Base-by-base conservation (phyloP, 257 asterid genomes). In the Fraxinus cuspidata region DNA sequence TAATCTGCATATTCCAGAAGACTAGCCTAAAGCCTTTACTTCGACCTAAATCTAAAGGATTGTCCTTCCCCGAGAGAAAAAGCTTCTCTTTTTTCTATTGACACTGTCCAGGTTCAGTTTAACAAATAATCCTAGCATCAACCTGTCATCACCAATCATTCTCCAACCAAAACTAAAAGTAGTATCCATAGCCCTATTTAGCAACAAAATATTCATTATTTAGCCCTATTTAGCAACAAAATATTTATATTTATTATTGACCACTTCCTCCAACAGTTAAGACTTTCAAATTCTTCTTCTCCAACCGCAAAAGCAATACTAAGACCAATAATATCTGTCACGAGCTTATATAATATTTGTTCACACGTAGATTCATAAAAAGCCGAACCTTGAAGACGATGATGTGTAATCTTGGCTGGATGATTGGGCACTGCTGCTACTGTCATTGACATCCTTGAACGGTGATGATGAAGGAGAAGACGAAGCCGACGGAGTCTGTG, bases 311-410 rank as follows among this genome's bases (percentile, higher is more conserved):
- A 51, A 53, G 38, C 21, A 28, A 60, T 51, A 58, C 66, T 2
- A 6, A 58, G 44, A 38, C 31, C 28, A 58, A 21, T 58, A 6
- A 58, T 19, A 58, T 58, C 66, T 19, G 66, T 58, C 29, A 58
- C 28, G 21, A 58, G 28, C 13, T 19, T 47, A 4, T 12, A 12
- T 28, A 27, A 73, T 25, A 31, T 5, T 73, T 25, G 35, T 13
- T 10, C 38, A 1, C 15, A 1, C 42, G 12, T 19, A 31, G n/a
- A 21, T 35, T 13, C 11, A 15, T 1, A 15, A 29, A 74, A 79
- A 27, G 77, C 34, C 86, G 28, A 75, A 93, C 98, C 97, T 90
- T 47, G 97, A 89, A 80, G 91, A 89, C 77, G 86, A 86, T 64
- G 90, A 86, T 42, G 51, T 12, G 74, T 86, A 86, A 34, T 89